Conservation (phyloP, 2,329 filamentous ascomycete species). For the Cytospora chrysosperma region DNA sequence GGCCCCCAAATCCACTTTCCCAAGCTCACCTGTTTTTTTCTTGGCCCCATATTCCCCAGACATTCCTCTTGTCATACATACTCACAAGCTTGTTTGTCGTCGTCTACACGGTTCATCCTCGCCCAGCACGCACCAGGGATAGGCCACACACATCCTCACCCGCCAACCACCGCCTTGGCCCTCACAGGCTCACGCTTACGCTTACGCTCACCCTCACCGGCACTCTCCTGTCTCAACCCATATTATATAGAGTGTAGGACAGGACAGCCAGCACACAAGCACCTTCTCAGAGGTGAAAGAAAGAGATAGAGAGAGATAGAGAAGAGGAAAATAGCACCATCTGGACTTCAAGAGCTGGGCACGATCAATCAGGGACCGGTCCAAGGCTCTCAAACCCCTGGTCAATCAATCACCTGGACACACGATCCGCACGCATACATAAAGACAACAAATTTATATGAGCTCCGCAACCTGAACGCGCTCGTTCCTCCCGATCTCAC, state of each 20-base stretch:
- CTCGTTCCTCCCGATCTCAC: neutral
- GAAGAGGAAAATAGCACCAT: neutral
- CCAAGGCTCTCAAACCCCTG: neutral
- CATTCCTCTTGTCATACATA: constrained; percentile 2
- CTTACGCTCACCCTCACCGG: neutral
- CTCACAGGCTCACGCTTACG: neutral
- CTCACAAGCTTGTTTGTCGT: neutral
- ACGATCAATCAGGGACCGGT: neutral
- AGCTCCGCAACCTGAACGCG: neutral
- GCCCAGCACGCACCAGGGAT: neutral
- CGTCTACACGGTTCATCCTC: constrained; percentile 1
- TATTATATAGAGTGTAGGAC: constrained; percentile 1
- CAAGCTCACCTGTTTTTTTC: constrained; percentile 12
- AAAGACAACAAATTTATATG: neutral
- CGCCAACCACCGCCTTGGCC: neutral
- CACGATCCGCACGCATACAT: neutral
- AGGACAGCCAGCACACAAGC: neutral
- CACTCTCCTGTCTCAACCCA: neutral
- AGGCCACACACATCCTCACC: neutral
- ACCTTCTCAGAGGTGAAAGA: neutral
- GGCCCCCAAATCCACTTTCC: constrained; percentile 19
- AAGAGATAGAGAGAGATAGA: neutral
- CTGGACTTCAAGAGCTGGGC: constrained; percentile 3
- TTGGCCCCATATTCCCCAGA: constrained; percentile 15
- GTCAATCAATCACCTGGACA: neutral